A percentile compares a stretch with the other conserved stretches of the same genome.
Evolutionary conservation across 768 basidiomycete species (phyloP).

Genomic region (Boletus rubroflammeus): DNA sequence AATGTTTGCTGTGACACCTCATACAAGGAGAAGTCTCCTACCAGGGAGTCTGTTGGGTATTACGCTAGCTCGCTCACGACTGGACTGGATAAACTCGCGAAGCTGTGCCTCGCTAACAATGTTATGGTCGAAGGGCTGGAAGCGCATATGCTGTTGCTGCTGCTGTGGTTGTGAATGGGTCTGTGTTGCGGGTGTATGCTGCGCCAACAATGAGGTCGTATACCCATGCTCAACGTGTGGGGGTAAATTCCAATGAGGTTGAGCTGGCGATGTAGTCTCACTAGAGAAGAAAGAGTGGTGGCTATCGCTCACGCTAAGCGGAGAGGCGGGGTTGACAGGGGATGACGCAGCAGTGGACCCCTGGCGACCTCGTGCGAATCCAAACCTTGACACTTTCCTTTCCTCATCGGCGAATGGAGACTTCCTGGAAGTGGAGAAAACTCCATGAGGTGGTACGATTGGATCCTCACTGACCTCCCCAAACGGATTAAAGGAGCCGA

Average conservation of each 20-base stretch:
- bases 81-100: conserved; percentile 70
- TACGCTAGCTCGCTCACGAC: conserved; percentile 51
- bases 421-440: conserved; percentile 32
- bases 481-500: conserved; percentile 81
- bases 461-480: conserved; percentile 54
- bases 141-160: conserved; percentile 37
- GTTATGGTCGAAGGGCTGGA: conserved; percentile 54
- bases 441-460: conserved; percentile 26
- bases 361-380: conserved; percentile 71
- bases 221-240: conserved; percentile 41
- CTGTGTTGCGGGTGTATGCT: conserved; percentile 40
- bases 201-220: conserved; percentile 46
- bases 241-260: conserved; percentile 45
- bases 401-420: conserved; percentile 52
- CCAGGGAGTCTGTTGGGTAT: conserved; percentile 39
- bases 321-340: conserved; percentile 54
- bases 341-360: conserved; percentile 56
- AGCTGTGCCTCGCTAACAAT: conserved; percentile 71
- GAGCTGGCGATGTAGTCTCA: conserved; percentile 34
- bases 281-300: conserved; percentile 48
- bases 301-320: conserved; percentile 48
- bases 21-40: conserved; percentile 47
- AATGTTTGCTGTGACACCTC: conserved; percentile 31
- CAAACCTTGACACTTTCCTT: conserved; percentile 75
- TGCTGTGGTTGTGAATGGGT: conserved; percentile 35